phyloP scores from a whole-genome alignment of 176 grass and related monocot genomes.

The Urochloa ruziziensis region DNA sequence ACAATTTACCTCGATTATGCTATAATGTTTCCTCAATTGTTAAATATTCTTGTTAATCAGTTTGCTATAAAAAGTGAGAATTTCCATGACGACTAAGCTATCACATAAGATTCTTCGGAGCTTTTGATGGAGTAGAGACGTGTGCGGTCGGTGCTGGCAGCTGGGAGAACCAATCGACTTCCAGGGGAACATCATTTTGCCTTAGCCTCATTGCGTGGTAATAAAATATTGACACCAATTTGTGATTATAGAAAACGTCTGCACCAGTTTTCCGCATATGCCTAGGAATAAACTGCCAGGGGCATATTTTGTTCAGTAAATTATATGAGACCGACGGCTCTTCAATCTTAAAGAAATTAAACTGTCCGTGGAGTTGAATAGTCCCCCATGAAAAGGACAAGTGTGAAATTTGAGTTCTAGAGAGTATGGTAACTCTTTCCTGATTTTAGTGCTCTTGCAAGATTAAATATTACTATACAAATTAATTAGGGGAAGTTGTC shows the following conservation, averaged over 20 bases:
- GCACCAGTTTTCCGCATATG: constrained; percentile 19
- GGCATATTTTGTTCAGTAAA: background rate
- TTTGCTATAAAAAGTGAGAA: background rate
- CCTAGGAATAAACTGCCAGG: constrained; percentile 13
- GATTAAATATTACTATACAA: background rate
- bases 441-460: background rate
- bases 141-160: background rate
- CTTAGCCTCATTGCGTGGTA: background rate
- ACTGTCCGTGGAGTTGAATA: background rate
- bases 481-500: background rate
- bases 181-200: constrained; percentile 5
- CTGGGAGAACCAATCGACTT: background rate
- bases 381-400: background rate
- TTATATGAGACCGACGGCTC: background rate
- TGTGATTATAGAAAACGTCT: background rate
- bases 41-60: background rate
- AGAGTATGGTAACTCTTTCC: background rate
- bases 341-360: background rate
- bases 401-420: background rate
- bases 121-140: constrained; percentile 16
- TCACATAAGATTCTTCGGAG: constrained; percentile 16
- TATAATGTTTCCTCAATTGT: background rate
- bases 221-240: background rate
- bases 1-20: background rate
- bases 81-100: background rate